Evolutionary conservation across 2,329 filamentous ascomycete species (phyloP).

Genomic region (Claviceps sorghi): DNA sequence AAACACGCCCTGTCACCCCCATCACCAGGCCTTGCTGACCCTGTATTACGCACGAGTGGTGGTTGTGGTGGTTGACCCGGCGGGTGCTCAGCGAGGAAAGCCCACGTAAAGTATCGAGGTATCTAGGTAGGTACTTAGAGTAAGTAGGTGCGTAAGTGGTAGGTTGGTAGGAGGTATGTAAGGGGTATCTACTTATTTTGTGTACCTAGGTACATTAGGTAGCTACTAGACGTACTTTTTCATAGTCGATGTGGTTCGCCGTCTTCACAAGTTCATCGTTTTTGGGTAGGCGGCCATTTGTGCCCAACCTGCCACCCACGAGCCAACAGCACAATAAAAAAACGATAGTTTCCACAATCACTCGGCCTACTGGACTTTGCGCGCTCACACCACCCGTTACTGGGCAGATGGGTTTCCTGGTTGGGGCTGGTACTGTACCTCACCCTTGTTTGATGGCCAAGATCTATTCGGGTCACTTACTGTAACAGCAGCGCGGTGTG

Average conservation of each 20-base stretch:
- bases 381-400: background rate
- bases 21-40: background rate
- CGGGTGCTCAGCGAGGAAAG: background rate
- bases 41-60: background rate
- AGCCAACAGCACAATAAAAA: background rate
- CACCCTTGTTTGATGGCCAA: background rate
- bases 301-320: conserved; percentile 3
- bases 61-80: background rate
- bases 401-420: background rate
- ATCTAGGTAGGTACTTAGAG: no score
- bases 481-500: background rate
- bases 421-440: background rate
- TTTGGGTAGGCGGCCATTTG: conserved; percentile 2
- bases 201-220: background rate
- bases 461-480: background rate
- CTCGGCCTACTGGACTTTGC: background rate
- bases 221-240: background rate
- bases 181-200: no score
- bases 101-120: background rate
- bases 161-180: no score
- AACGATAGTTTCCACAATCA: background rate
- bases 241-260: background rate
- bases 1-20: background rate
- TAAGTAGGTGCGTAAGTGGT: no score
- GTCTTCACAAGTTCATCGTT: background rate